Conservation (phyloP, 78 protist genomes). For the Guillardia theta region DNA sequence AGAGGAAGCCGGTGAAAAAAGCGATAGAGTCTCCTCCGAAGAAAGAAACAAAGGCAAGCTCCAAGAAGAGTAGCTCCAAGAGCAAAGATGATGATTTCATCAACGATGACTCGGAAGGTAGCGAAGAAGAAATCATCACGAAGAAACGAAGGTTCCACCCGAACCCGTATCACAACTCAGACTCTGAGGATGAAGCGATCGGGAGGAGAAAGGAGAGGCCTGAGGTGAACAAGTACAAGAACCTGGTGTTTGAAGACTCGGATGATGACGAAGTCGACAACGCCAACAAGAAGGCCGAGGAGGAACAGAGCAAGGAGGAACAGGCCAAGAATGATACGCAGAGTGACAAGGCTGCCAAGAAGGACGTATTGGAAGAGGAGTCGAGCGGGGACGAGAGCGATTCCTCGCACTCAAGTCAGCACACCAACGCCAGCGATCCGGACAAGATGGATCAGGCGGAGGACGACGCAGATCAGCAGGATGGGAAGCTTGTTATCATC, state of each 20-base stretch:
- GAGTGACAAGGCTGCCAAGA: not conserved
- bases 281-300: not conserved
- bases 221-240: not conserved
- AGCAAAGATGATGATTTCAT: not conserved
- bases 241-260: not conserved
- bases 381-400: not conserved
- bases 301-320: not conserved
- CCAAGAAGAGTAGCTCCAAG: not conserved
- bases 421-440: not conserved
- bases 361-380: not conserved
- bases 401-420: not conserved
- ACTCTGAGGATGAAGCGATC: not conserved
- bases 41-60: not conserved
- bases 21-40: not conserved
- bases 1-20: no score
- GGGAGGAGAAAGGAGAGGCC: not conserved
- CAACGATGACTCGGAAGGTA: not conserved
- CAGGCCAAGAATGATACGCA: not conserved
- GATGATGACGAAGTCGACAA: no score
- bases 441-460: not conserved
- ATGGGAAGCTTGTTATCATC: not conserved
- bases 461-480: not conserved
- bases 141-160: not conserved
- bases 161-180: not conserved
- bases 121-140: not conserved